phyloP scores from a whole-genome alignment of 805 yeast genomes.

The Pichia californica region DNA sequence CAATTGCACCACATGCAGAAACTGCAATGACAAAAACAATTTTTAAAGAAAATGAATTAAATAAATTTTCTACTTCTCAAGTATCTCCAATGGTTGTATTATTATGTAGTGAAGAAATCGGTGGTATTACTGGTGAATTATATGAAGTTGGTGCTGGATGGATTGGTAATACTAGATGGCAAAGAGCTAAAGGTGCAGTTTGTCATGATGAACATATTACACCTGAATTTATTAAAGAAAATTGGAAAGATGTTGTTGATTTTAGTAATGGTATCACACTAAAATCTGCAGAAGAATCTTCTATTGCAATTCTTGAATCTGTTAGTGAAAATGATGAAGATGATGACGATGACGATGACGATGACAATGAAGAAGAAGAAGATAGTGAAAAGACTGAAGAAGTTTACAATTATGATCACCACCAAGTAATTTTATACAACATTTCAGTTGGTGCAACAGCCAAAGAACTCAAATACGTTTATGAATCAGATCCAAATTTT shows the following conservation, averaged over 20 bases:
- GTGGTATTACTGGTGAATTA: slow-evolving; percentile 61
- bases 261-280: slow-evolving; percentile 50
- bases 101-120: slow-evolving; percentile 65
- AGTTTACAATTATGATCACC: slow-evolving; percentile 54
- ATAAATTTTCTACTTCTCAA: slow-evolving; percentile 76
- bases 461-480: slow-evolving; percentile 68
- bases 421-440: slow-evolving; percentile 78
- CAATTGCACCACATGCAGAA: slow-evolving; percentile 96
- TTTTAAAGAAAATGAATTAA: slow-evolving; percentile 71
- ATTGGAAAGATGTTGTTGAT: slow-evolving; percentile 61
- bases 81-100: slow-evolving; percentile 87
- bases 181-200: slow-evolving; percentile 82
- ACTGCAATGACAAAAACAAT: slow-evolving; percentile 94
- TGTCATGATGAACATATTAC: slow-evolving; percentile 47
- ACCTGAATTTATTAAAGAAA: slow-evolving; percentile 58
- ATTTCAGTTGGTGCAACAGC: slow-evolving; percentile 82
- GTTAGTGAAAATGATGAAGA: slow-evolving; percentile 44
- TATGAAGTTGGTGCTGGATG: slow-evolving; percentile 97
- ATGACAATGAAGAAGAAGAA: slow-evolving; percentile 40
- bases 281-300: slow-evolving; percentile 67
- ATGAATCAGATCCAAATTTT: slow-evolving; percentile 71
- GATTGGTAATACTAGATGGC: slow-evolving; percentile 94
- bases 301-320: slow-evolving; percentile 68
- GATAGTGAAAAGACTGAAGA: slow-evolving; percentile 37
- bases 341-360: slow-evolving; percentile 37